A percentile compares a stretch with the other conserved stretches of the same genome.
Conservation (phyloP, 1,284 basidiomycete genomes). For the Cryptococcus hybrid region DNA sequence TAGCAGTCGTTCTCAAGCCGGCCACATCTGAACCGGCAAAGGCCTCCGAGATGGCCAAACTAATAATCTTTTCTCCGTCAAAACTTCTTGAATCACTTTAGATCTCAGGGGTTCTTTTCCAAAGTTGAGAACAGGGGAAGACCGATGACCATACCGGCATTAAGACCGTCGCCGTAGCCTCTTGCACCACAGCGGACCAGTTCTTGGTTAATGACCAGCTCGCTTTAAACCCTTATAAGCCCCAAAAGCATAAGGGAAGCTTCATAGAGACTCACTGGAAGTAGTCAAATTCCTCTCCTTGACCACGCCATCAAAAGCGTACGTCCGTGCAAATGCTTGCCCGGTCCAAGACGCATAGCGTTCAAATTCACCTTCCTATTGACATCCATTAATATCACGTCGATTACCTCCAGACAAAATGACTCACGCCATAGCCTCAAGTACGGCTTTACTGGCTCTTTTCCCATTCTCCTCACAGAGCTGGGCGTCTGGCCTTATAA, state of each 20-base stretch:
- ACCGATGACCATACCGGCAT: slow-evolving; percentile 67
- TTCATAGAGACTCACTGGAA: slow-evolving; percentile 49
- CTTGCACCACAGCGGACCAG: slow-evolving; percentile 72
- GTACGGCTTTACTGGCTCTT: slow-evolving; percentile 52
- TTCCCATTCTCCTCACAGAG: slow-evolving; percentile 74
- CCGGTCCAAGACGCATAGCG: slow-evolving; percentile 84
- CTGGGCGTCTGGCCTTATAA: slow-evolving; percentile 56
- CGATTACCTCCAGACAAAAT: not conserved
- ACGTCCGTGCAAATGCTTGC: slow-evolving; percentile 74
- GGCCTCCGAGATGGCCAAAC: slow-evolving; percentile 84
- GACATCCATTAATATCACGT: not conserved
- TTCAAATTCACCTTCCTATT: slow-evolving; percentile 66
- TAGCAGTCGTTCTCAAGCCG: slow-evolving; percentile 76
- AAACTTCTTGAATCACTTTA: slow-evolving; percentile 77
- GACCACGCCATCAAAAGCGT: slow-evolving; percentile 69
- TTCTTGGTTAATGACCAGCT: slow-evolving; percentile 87
- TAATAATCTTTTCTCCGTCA: slow-evolving; percentile 58
- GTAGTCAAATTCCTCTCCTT: slow-evolving; percentile 80
- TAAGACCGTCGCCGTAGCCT: slow-evolving; percentile 75
- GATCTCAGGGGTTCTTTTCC: slow-evolving; percentile 55
- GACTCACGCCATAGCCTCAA: slow-evolving; percentile 46
- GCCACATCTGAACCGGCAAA: slow-evolving; percentile 90
- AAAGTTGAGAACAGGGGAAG: slow-evolving; percentile 66
- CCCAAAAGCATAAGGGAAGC: not conserved
- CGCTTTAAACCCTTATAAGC: slow-evolving; percentile 20